Percentiles rank a stretch among this genome's conserved stretches.
phyloP scores from a whole-genome alignment of 192 early-diverging fungal genomes.

The Gryganskiella cystojenkinii region DNA sequence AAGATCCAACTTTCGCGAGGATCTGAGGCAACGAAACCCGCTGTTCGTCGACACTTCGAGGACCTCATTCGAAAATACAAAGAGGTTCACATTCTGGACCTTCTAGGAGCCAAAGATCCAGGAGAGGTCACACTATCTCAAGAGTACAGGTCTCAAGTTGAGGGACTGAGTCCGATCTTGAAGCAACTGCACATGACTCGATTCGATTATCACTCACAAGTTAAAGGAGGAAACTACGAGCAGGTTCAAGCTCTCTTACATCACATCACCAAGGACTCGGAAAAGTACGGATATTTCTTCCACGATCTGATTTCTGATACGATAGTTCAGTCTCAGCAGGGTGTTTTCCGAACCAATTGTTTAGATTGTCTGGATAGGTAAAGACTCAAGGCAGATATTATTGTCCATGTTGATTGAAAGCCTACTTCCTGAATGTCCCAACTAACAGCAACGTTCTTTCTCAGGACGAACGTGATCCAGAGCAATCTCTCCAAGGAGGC shows the following conservation, averaged over 20 bases:
- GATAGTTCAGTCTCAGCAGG: slow-evolving; percentile 76
- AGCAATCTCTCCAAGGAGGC: slow-evolving; percentile 72
- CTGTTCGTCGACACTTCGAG: slow-evolving; percentile 79
- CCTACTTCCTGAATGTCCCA: neutral
- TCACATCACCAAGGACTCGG: slow-evolving; percentile 60
- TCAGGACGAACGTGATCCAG: slow-evolving; percentile 95
- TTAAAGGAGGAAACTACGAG: slow-evolving; percentile 83
- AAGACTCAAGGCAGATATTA: neutral
- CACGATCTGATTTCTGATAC: slow-evolving; percentile 66
- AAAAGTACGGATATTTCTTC: slow-evolving; percentile 77
- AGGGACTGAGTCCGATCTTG: slow-evolving; percentile 34
- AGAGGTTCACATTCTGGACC: slow-evolving; percentile 79
- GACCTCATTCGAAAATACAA: slow-evolving; percentile 81
- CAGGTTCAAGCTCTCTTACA: slow-evolving; percentile 69
- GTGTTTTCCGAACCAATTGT: slow-evolving; percentile 93
- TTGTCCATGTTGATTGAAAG: no score
- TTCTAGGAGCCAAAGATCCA: slow-evolving; percentile 78
- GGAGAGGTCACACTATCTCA: slow-evolving; percentile 77
- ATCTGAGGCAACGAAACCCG: slow-evolving; percentile 83
- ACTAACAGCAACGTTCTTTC: slow-evolving; percentile 17
- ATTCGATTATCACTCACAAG: slow-evolving; percentile 88
- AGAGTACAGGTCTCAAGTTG: slow-evolving; percentile 70
- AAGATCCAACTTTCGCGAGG: slow-evolving; percentile 89
- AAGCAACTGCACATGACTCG: slow-evolving; percentile 69
- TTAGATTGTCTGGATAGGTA: slow-evolving; percentile 74